phyloP scores from a whole-genome alignment of 805 yeast species.

The Maudiozyma turicensis region DNA sequence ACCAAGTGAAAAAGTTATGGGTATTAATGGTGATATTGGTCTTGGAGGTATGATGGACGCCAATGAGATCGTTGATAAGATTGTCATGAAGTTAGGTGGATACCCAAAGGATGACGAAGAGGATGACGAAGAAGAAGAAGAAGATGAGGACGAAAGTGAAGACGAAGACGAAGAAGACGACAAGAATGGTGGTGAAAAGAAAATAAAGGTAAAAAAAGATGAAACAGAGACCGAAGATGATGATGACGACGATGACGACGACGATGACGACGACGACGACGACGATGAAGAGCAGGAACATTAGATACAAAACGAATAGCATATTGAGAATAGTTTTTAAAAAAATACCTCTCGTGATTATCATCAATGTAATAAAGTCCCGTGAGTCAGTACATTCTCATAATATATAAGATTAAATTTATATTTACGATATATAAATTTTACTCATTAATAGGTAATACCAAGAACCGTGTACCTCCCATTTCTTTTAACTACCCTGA shows the following conservation, averaged over 20 bases:
- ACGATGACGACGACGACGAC: conserved; percentile 21
- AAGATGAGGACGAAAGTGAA: conserved; percentile 28
- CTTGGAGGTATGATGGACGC: conserved; percentile 99
- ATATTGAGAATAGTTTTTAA: background rate
- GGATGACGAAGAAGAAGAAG: conserved; percentile 34
- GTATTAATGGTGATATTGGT: conserved; percentile 91
- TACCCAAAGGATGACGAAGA: conserved; percentile 45
- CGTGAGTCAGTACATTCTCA: no score
- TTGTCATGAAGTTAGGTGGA: conserved; percentile 60
- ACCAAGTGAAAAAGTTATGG: conserved; percentile 89
- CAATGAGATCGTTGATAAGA: conserved; percentile 81
- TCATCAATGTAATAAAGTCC: background rate
- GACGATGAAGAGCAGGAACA: background rate
- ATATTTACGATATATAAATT: no score
- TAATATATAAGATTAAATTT: no score
- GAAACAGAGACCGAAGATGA: conserved; percentile 34
- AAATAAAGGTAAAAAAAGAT: conserved; percentile 18
- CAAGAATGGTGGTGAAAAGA: conserved; percentile 32
- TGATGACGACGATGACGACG: conserved; percentile 35
- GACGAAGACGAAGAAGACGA: conserved; percentile 20
- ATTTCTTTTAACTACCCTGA: no score
- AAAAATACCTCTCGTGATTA: background rate
- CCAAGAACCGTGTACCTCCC: no score
- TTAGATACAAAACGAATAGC: background rate
- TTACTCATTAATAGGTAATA: no score